Conservation (phyloP, 1,284 basidiomycete genomes). For the Trichosporon faecale region DNA sequence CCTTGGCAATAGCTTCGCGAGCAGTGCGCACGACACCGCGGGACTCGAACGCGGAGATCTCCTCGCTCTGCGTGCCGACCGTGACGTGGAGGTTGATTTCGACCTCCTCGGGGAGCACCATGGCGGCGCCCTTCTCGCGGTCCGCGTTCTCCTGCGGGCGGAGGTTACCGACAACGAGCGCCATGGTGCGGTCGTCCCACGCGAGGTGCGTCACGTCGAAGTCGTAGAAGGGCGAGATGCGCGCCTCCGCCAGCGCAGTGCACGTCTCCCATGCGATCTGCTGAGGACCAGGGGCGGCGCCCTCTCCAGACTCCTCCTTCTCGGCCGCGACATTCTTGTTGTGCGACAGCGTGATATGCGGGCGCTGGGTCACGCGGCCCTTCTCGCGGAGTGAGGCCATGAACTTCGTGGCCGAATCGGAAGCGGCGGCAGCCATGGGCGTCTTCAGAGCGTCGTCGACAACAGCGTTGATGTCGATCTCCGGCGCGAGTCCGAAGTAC, state of each 20-base stretch:
- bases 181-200: constrained; percentile 79
- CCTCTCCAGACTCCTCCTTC: constrained; percentile 43
- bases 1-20: constrained; percentile 30
- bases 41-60: constrained; percentile 65
- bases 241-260: constrained; percentile 54
- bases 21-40: constrained; percentile 37
- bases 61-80: constrained; percentile 65
- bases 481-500: constrained; percentile 75
- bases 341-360: constrained; percentile 88
- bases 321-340: constrained; percentile 57
- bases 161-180: constrained; percentile 64
- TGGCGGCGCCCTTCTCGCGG: constrained; percentile 17
- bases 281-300: constrained; percentile 20
- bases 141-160: constrained; percentile 50
- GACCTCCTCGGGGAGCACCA: constrained; percentile 56
- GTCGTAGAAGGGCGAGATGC: constrained; percentile 59
- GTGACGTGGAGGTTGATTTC: constrained; percentile 73
- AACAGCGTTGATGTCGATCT: constrained; percentile 60
- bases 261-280: constrained; percentile 66
- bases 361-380: constrained; percentile 60
- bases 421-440: constrained; percentile 29
- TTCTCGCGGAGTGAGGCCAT: constrained; percentile 59
- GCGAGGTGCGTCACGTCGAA: constrained; percentile 65
- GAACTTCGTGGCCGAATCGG: constrained; percentile 52
- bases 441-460: constrained; percentile 20